Evolutionary conservation across 1,139 yeast genomes (phyloP), one percentile per base, ranked within the genome.

Genomic region (Saccharomyces uvarum): DNA sequence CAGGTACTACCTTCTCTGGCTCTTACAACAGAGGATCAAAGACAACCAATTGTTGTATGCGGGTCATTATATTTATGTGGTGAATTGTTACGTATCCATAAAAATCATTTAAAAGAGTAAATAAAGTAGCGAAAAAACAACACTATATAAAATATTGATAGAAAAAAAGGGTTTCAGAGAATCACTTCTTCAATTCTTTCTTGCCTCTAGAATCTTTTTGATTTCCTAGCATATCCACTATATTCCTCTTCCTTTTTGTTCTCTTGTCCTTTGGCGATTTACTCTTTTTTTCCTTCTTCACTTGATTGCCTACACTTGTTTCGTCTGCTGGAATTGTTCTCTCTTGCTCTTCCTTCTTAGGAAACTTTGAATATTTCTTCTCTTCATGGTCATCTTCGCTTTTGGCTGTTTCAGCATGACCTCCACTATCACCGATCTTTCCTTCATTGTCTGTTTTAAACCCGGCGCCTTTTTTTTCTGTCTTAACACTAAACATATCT

Each of bases 51-150:
- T 2, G 81, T 87, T 1, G 73, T 87, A 1, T 88, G 95, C 69
- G 97, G 97, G 0, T 86, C 95, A 63, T 72, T 88, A 48, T 88
- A 88, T 64, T 74, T 88, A 21, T 84, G 86, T 54, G 85, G 90
- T 1, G 91, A 88, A 64, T 75, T 86, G 1, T 70, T 87, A 42
- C 71, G 83, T 54, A 60, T 73, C 2, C 71, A 74, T 57, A 42
- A 52, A 2, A 16, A 6, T 38, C 44, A 38, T 16, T 38, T 5
- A 2, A 14, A 44, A 51, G 16, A 47, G 24, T 26, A 50, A 44
- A 31, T 49, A 49, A 26, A 28, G 9, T 48, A 27, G 4, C 11
- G 4, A 46, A 46, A 19, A 4, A 24, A 9, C 9, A n/a, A 24
- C 21, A 46, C 14, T 38, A 14, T 8, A 14, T 24, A 46, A 24